Conservation (phyloP, 495 filamentous ascomycete genomes). For the Talaromyces liani region DNA sequence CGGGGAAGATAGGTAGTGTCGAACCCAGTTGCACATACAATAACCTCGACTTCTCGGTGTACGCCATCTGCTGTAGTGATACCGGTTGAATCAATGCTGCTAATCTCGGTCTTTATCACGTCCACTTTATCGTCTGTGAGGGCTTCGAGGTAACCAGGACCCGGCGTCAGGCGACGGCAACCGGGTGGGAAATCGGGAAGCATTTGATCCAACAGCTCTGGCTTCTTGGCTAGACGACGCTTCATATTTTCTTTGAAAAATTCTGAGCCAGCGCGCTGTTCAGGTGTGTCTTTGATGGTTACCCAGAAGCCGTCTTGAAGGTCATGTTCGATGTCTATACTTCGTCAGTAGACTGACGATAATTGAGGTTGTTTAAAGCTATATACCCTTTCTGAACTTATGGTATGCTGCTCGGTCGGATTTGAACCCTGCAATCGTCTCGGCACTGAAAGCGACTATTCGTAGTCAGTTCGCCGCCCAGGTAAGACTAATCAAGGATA, state of each 20-base stretch:
- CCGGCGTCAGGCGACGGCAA: conserved; percentile 25
- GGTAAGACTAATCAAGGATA: not conserved
- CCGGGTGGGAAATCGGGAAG: conserved; percentile 38
- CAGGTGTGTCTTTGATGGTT: conserved; percentile 28
- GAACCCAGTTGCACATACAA: conserved; percentile 51
- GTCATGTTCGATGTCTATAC: conserved; percentile 34
- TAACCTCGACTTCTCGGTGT: conserved; percentile 29
- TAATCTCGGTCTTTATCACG: conserved; percentile 32
- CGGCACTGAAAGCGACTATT: conserved; percentile 27
- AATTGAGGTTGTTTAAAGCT: not conserved
- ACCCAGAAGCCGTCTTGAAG: conserved; percentile 39
- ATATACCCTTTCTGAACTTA: conserved; percentile 36
- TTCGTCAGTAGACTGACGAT: not conserved
- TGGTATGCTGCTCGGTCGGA: conserved; percentile 29
- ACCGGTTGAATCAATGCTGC: conserved; percentile 36
- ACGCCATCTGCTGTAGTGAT: conserved; percentile 42
- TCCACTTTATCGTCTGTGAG: conserved; percentile 39
- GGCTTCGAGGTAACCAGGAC: conserved; percentile 42
- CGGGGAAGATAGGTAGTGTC: conserved; percentile 41
- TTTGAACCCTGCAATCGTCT: conserved; percentile 40
- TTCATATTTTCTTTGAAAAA: conserved; percentile 36
- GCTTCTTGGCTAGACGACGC: conserved; percentile 27
- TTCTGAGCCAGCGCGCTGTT: conserved; percentile 26
- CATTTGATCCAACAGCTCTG: conserved; percentile 25
- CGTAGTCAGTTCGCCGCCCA: not conserved